Percentiles rank a stretch among this genome's conserved stretches.
These are phyloP conservation scores for Bolboschoenus planiculmis DNA, from an alignment of 176 grass and related monocot species.

Conservation along the genomic window DNA sequence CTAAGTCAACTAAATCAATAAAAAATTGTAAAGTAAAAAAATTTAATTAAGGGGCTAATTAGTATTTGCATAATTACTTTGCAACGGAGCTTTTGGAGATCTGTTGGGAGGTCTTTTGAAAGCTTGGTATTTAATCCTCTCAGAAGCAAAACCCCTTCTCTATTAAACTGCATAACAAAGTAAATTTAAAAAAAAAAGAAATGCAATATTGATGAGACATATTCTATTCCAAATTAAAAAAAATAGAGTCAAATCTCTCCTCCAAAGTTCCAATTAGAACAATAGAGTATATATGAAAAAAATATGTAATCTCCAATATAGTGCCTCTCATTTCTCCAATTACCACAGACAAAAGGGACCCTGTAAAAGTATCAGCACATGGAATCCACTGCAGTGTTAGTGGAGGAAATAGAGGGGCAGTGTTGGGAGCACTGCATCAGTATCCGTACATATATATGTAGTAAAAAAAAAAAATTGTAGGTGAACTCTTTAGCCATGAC, in stretches of 20 bases:
- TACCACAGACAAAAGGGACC: no score
- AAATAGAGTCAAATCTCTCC: neutral
- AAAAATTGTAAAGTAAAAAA: neutral
- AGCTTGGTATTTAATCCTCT: conserved; percentile 47
- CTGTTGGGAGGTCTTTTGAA: conserved; percentile 39
- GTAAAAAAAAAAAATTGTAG: neutral
- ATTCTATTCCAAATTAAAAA: neutral
- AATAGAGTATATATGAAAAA: neutral
- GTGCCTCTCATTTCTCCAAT: no score
- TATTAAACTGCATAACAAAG: conserved; percentile 32
- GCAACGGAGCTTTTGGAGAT: conserved; percentile 55
- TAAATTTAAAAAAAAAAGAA: neutral
- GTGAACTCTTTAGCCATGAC: neutral
- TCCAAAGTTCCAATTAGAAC: neutral
- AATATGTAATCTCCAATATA: no score
- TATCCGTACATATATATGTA: no score
- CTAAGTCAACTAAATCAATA: neutral
- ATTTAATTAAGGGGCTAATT: neutral
- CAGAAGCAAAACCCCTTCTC: conserved; percentile 45
- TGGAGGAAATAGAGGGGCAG: no score
- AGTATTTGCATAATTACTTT: conserved; percentile 28
- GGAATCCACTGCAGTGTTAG: no score
- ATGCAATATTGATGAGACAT: neutral
- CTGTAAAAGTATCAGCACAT: no score
- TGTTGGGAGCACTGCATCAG: no score